Evolutionary conservation across 768 basidiomycete species (phyloP), one percentile per base, ranked within the genome.

Genomic region (Paxillus ammoniavirescens): DNA sequence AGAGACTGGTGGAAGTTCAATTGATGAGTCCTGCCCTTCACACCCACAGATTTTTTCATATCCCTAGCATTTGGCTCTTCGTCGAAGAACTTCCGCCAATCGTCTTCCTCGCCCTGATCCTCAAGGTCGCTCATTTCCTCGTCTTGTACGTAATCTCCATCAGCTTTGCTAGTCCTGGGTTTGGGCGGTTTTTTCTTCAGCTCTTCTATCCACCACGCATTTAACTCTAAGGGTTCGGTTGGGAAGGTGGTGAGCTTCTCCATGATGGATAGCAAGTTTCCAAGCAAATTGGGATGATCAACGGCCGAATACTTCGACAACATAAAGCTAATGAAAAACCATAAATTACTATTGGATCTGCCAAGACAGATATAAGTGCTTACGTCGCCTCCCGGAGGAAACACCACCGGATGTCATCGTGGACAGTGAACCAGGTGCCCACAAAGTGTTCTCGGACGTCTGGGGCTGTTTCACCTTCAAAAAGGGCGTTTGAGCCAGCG

Each of bases 321-420:
- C 52, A 60, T 58, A 51, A 50, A 61, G 38, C 57, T 71, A 47
- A 28, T 9, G 8, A 52, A 52, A 4, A 21, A 40, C 17, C 10
- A 23, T 52, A 8, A 54, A 21, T 42, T 45, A 55, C 35, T 58
- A 36, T 51, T 10, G 23, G 17, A 21, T 4, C 28, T 31, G 5
- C 9, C 30, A 42, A 46, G 40, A 42, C 40, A 37, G 52, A 17
- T 15, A 44, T 18, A n/a, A 49, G 21, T 17, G 33, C 81, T 54
- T 68, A 89, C 91, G 77, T 81, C 50, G 88, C 77, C 63, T 93
- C 89, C 41, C 87, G 80, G 33, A 96, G 77, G 74, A 93, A 93
- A 73, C 89, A 91, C 89, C 89, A 95, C 54, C 93, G 82, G 31
- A 95, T 74, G 62, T 96, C 93, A 62, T 92, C 89, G 65, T 89